Base-by-base conservation (phyloP, 371 early-diverging fungal genomes). In the Saksenaea oblongispora region DNA sequence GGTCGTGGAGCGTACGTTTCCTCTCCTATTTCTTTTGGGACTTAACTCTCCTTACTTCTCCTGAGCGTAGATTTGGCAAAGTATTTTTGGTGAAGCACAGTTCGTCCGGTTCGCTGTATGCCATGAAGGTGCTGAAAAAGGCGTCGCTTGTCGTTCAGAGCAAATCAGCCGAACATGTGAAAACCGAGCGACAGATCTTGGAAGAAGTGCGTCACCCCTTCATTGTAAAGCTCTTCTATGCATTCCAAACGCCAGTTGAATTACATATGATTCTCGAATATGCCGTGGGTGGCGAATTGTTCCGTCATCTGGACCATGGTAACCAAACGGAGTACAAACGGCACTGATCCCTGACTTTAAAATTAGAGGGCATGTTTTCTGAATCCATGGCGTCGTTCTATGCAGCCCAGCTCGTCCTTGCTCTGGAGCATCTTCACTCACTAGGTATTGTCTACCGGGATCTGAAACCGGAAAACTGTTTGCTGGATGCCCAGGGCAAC, bases 201-300 rank as follows among this genome's bases (percentile, higher is more conserved):
- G 91, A 91, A 58, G 88, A 87, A 26, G 85, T 92, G 10, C 81
- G 80, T 1, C 91, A 94, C 65, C 95, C 97, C 2, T 99, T 98
- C 73, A 94, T 99, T 69, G 98, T 98, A 44, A 92, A 93, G 72
- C 83, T 99, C 53, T 92, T 88, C 72, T 96, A 94, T 72, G 96
- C 97, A 3, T 97, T 98, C 75, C 95, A 97, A 77, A 93, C 95
- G n/a, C 74, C 85, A 42, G 81, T 83, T 56, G 79, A 94, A 63
- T 82, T 99, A n/a, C 97, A 95, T 74, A 74, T 99, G 71, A 94
- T 98, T 34, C 85, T 99, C 85, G 97, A 97, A 66, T 99, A 95
- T 84, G 95, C 96, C 36, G 90, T 92, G n/a, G 99, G 99, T 54
- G 99, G 99, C 18, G 99, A 99, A 84, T 80, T 99, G 61, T 99